Evolutionary conservation across 2,329 filamentous ascomycete species (phyloP), one percentile per base, ranked within the genome.

Genomic region (Peltaster fructicola): DNA sequence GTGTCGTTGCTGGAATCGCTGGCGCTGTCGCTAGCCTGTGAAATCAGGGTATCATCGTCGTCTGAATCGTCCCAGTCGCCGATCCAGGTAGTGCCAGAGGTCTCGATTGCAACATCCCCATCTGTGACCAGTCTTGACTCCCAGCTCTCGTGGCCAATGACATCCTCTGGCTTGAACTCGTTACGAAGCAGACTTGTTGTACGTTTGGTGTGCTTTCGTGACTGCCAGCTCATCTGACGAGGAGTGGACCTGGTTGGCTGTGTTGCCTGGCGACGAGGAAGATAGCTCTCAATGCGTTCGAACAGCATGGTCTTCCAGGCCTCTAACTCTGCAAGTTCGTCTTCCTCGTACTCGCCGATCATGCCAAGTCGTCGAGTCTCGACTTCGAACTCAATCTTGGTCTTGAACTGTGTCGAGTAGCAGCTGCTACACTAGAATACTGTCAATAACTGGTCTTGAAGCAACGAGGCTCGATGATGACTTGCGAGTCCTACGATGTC

Each of bases 81-180:
- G 14, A n/a, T 26, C 26, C 10, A 13, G 15, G 16, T 33, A 17
- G 10, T 26, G 20, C 18, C 26, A 32, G 14, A 11, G 15, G 11
- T 5, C 17, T 11, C 7, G 23, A 17, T 9, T 4, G 11, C 21
- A 10, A 12, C 14, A 22, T 15, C 14, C 17, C 31, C 25, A 24
- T 13, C 19, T 18, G n/a, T n/a, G n/a, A n/a, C 15, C 23, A 23
- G 7, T 10, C n/a, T 14, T 14, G 3, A 6, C 14, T 6, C 16
- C 21, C 18, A 12, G n/a, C n/a, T n/a, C n/a, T 19, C 15, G 11
- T 17, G 5, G 7, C 27, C 29, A 10, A 30, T 17, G 4, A 44
- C 30, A 19, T 44, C 39, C 14, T 43, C 39, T 6, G 33, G 24
- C 17, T 15, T 24, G 10, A 46, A 32, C 23, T 44, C 40, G 7